These are phyloP conservation scores for Kregervanrija pseudodelftensis DNA, from an alignment of 805 yeast species.

Conservation along the genomic window DNA sequence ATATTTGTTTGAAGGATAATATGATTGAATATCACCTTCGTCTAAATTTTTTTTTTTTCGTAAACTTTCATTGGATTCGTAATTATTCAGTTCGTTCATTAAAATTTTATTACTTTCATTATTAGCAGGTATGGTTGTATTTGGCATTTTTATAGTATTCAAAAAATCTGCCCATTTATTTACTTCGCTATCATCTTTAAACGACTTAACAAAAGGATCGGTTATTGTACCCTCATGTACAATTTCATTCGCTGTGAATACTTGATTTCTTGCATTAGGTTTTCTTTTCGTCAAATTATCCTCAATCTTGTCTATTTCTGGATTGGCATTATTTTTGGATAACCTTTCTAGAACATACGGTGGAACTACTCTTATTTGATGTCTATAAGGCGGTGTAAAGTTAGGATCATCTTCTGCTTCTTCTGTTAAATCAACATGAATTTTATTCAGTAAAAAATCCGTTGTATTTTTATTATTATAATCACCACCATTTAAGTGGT, in stretches of 20 bases:
- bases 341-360: constrained; percentile 15
- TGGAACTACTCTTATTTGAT: constrained; percentile 4
- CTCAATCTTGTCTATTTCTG: background rate
- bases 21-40: background rate
- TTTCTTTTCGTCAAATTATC: background rate
- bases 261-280: background rate
- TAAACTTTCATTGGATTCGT: background rate
- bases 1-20: constrained; percentile 15
- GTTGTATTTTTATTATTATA: no score
- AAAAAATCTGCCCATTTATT: constrained; percentile 16
- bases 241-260: constrained; percentile 1
- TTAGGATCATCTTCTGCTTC: no score
- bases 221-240: background rate
- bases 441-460: no score
- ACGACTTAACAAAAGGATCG: constrained; percentile 16
- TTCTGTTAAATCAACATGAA: no score
- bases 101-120: background rate
- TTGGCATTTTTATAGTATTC: constrained; percentile 9
- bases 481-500: no score
- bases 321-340: background rate
- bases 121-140: constrained; percentile 1
- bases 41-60: no score
- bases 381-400: no score
- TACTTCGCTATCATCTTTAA: constrained; percentile 7
- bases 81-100: no score